These are phyloP conservation scores for Colletotrichum destructivum DNA, from an alignment of 2,329 filamentous ascomycete genomes.

Conservation along the genomic window DNA sequence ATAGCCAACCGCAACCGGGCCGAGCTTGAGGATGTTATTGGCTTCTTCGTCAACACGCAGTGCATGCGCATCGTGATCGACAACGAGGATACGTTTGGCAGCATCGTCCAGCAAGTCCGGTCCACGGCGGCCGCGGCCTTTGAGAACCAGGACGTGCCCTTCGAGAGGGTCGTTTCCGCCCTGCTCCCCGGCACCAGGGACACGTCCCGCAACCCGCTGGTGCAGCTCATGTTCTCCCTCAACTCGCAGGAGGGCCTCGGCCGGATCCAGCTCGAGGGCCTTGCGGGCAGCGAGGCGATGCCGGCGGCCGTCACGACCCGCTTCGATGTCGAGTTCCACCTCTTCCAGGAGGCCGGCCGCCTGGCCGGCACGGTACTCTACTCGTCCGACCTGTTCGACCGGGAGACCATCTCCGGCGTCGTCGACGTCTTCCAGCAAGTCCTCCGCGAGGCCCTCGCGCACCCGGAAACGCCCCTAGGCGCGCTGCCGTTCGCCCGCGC, in stretches of 20 bases:
- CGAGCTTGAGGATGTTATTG: conserved; percentile 37
- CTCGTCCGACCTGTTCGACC: conserved; percentile 26
- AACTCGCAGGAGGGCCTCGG: conserved; percentile 13
- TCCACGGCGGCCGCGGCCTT: conserved; percentile 30
- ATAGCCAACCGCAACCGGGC: conserved; percentile 37
- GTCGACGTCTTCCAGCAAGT: conserved; percentile 29
- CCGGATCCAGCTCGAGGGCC: conserved; percentile 11
- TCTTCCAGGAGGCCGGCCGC: conserved; percentile 41
- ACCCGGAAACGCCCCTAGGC: neutral
- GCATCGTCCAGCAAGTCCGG: conserved; percentile 12
- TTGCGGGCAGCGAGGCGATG: conserved; percentile 11
- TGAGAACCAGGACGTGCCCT: conserved; percentile 44
- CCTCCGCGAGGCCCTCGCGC: neutral
- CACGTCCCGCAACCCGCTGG: conserved; percentile 21
- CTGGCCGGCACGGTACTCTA: conserved; percentile 42
- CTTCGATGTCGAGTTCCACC: conserved; percentile 41
- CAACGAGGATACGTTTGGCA: conserved; percentile 14
- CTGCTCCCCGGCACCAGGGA: conserved; percentile 14
- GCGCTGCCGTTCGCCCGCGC: neutral
- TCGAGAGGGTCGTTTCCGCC: conserved; percentile 10
- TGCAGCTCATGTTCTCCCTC: conserved; percentile 23
- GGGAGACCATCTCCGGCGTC: conserved; percentile 44
- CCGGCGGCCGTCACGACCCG: conserved; percentile 4
- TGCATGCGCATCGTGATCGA: conserved; percentile 42
- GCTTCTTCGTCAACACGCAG: conserved; percentile 47